Evolutionary conservation across 352 stramenopile genomes (phyloP).

Genomic region (Pythium utonaiense): DNA sequence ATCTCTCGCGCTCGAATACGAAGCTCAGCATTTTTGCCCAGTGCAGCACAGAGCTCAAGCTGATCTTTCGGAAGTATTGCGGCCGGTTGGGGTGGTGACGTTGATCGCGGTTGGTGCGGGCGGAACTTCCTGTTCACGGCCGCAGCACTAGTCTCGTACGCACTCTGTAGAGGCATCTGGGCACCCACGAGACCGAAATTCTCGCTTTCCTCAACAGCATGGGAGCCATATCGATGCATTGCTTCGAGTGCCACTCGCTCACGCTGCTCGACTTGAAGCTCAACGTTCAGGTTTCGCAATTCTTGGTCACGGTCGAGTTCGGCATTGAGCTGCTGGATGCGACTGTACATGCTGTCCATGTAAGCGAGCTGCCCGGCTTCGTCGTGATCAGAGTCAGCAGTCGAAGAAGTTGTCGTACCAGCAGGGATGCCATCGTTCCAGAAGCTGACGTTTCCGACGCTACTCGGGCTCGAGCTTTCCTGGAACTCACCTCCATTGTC

Average conservation of each 20-base stretch:
- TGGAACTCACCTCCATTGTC: constrained; percentile 2
- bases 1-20: constrained; percentile 54
- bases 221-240: constrained; percentile 19
- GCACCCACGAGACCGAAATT: constrained; percentile 21
- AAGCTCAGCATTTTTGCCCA: constrained; percentile 65
- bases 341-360: constrained; percentile 73
- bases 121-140: constrained; percentile 19
- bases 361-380: constrained; percentile 48
- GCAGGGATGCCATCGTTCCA: constrained; percentile 20
- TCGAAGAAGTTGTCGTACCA: background rate
- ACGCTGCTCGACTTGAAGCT: constrained; percentile 18
- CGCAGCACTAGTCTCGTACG: constrained; percentile 5
- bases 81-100: constrained; percentile 6
- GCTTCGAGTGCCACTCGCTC: constrained; percentile 19
- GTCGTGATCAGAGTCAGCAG: constrained; percentile 17
- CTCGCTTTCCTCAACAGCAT: constrained; percentile 20
- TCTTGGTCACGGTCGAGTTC: constrained; percentile 47
- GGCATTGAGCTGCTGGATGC: constrained; percentile 43
- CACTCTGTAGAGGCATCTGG: constrained; percentile 1
- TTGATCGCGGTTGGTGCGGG: constrained; percentile 16
- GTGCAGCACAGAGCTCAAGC: constrained; percentile 49
- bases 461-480: background rate
- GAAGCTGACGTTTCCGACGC: constrained; percentile 5
- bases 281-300: constrained; percentile 14
- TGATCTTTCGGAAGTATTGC: constrained; percentile 35